phyloP scores from a whole-genome alignment of 139 green algal genomes.

The Coelastrella sp. region DNA sequence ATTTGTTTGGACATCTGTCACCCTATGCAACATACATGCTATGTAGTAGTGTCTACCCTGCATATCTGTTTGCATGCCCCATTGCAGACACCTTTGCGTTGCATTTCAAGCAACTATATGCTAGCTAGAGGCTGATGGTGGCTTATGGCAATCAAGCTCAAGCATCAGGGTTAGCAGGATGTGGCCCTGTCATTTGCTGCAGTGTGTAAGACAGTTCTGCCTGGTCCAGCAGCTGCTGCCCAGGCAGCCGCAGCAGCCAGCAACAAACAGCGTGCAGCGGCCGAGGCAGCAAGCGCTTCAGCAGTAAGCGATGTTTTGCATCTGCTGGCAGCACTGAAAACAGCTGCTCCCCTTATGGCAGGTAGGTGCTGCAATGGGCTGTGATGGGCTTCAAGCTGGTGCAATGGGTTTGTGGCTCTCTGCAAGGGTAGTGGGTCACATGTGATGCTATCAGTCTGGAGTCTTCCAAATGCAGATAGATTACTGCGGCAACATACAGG shows the following conservation, averaged over 20 bases:
- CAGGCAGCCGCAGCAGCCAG: conserved; percentile 73
- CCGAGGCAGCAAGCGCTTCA: conserved; percentile 78
- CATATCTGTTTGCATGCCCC: neutral
- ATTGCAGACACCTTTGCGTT: neutral
- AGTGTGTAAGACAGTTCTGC: conserved; percentile 73
- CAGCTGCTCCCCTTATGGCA: conserved; percentile 67
- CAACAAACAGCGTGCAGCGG: conserved; percentile 79
- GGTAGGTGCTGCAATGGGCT: neutral
- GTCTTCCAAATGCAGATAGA: too few relatives aligned
- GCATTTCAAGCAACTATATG: too few relatives aligned
- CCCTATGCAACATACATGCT: too few relatives aligned
- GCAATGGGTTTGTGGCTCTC: neutral
- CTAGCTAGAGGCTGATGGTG: too few relatives aligned
- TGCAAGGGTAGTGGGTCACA: neutral
- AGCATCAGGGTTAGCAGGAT: too few relatives aligned
- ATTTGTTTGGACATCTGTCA: too few relatives aligned
- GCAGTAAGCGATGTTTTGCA: conserved; percentile 84
- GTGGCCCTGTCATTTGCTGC: conserved; percentile 22
- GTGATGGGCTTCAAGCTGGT: neutral
- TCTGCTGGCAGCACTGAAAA: conserved; percentile 79
- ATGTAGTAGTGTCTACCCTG: neutral
- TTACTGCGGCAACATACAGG: too few relatives aligned
- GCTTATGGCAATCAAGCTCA: too few relatives aligned
- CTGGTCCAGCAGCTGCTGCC: conserved; percentile 76
- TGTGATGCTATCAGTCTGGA: too few relatives aligned